Evolutionary conservation across 768 basidiomycete species (phyloP).

Genomic region (Daedaleopsis nitida): DNA sequence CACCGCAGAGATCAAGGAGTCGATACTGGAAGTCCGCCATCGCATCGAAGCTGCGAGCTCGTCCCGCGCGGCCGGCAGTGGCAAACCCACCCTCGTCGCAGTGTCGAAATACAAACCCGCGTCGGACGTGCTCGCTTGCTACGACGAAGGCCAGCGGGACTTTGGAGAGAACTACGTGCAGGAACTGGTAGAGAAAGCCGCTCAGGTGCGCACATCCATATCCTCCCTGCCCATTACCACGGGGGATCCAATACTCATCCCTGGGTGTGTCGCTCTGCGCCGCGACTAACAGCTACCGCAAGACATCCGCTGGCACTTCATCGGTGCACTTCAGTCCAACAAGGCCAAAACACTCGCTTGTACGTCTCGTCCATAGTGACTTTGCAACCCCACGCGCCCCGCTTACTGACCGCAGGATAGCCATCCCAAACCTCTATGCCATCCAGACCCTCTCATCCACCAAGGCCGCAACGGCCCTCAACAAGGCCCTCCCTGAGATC

Average conservation of each 20-base stretch:
- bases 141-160: constrained; percentile 78
- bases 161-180: constrained; percentile 99
- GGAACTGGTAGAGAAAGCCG: constrained; percentile 86
- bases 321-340: constrained; percentile 91
- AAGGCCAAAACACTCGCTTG: constrained; percentile 89
- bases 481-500: constrained; percentile 66
- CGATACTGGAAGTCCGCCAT: constrained; percentile 52
- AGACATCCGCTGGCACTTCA: constrained; percentile 96
- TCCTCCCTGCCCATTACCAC: background rate
- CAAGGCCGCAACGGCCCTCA: constrained; percentile 79
- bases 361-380: constrained; percentile 35
- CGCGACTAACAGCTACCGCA: constrained; percentile 63
- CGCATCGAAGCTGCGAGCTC: constrained; percentile 45
- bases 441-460: constrained; percentile 84
- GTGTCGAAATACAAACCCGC: constrained; percentile 94
- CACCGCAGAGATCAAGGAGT: constrained; percentile 49
- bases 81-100: constrained; percentile 62
- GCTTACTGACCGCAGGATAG: constrained; percentile 40
- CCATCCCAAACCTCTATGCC: constrained; percentile 83
- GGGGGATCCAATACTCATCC: background rate
- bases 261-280: background rate
- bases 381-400: background rate
- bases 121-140: constrained; percentile 82
- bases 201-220: constrained; percentile 21
- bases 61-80: background rate